These are phyloP conservation scores for Sclerotinia minor DNA, from an alignment of 2,329 filamentous ascomycete genomes.

Conservation along the genomic window DNA sequence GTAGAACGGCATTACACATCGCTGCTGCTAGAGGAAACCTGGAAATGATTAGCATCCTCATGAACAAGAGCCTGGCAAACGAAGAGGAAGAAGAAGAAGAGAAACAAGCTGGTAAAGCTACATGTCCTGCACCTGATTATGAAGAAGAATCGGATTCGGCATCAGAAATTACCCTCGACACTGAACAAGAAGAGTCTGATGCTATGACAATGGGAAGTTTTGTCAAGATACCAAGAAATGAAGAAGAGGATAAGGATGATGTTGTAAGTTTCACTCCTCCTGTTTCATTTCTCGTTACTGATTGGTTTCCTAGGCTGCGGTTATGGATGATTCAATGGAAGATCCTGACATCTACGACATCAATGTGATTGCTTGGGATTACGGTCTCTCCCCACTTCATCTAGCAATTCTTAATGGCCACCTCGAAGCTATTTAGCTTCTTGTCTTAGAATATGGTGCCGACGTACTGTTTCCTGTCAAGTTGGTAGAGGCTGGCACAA, in stretches of 20 bases:
- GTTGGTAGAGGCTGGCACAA: slow-evolving; percentile 35
- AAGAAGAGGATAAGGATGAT: slow-evolving; percentile 41
- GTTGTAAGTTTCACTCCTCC: slow-evolving; percentile 49
- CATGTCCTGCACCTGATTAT: slow-evolving; percentile 33
- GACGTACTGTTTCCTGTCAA: slow-evolving; percentile 77
- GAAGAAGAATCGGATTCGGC: slow-evolving; percentile 45
- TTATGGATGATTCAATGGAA: slow-evolving; percentile 58
- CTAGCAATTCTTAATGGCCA: slow-evolving; percentile 76
- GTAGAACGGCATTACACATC: slow-evolving; percentile 78
- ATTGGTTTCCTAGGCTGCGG: slow-evolving; percentile 43
- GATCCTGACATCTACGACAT: slow-evolving; percentile 80
- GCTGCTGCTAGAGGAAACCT: slow-evolving; percentile 68
- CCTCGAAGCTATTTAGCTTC: slow-evolving; percentile 63
- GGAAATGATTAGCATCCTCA: slow-evolving; percentile 69
- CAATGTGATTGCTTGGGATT: slow-evolving; percentile 79
- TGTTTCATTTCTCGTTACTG: slow-evolving; percentile 43
- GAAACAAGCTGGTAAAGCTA: slow-evolving; percentile 47
- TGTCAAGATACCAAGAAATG: slow-evolving; percentile 61
- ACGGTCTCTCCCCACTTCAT: slow-evolving; percentile 71
- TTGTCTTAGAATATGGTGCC: slow-evolving; percentile 74
- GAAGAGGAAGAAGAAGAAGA: slow-evolving; percentile 67
- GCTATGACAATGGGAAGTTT: slow-evolving; percentile 70
- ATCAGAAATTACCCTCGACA: slow-evolving; percentile 37
- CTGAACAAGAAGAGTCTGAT: slow-evolving; percentile 41
- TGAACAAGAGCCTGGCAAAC: slow-evolving; percentile 73